Conservation (phyloP, 306 rosid genomes). For the Lupinus albus region DNA sequence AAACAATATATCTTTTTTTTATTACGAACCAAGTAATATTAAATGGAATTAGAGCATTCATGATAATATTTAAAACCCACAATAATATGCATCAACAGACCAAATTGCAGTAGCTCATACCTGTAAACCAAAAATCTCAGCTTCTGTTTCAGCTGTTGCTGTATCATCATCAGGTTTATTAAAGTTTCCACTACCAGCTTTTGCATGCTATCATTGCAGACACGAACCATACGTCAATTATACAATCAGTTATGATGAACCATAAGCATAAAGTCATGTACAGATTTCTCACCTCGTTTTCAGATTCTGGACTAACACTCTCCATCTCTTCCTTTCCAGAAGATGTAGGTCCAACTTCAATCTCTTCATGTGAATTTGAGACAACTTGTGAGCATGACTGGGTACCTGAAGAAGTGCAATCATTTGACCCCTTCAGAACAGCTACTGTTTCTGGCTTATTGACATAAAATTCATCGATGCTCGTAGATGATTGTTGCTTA, state of each 20-base stretch:
- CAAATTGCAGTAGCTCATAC: conserved; percentile 49
- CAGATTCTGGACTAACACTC: conserved; percentile 46
- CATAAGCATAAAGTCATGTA: conserved; percentile 17
- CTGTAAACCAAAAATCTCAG: conserved; percentile 84
- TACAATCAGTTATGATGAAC: conserved; percentile 31
- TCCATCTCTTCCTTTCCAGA: conserved; percentile 39
- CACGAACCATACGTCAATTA: conserved; percentile 29
- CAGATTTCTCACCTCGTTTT: conserved; percentile 59
- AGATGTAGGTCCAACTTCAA: conserved; percentile 46
- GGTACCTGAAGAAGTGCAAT: conserved; percentile 45
- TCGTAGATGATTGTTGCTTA: conserved; percentile 37
- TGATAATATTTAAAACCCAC: conserved; percentile 24
- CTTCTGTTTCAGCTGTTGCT: conserved; percentile 64
- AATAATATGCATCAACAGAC: conserved; percentile 19
- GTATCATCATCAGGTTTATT: conserved; percentile 54
- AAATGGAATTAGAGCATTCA: conserved; percentile 32
- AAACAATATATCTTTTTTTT: not conserved
- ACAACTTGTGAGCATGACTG: conserved; percentile 50
- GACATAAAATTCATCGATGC: conserved; percentile 34
- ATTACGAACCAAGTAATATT: not conserved
- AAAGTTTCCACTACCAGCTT: conserved; percentile 42
- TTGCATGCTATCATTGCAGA: conserved; percentile 53
- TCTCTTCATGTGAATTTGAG: conserved; percentile 52
- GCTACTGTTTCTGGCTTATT: conserved; percentile 40
- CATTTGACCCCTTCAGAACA: conserved; percentile 46